phyloP scores from a whole-genome alignment of 768 basidiomycete genomes.

The Tricholoma saponaceum region DNA sequence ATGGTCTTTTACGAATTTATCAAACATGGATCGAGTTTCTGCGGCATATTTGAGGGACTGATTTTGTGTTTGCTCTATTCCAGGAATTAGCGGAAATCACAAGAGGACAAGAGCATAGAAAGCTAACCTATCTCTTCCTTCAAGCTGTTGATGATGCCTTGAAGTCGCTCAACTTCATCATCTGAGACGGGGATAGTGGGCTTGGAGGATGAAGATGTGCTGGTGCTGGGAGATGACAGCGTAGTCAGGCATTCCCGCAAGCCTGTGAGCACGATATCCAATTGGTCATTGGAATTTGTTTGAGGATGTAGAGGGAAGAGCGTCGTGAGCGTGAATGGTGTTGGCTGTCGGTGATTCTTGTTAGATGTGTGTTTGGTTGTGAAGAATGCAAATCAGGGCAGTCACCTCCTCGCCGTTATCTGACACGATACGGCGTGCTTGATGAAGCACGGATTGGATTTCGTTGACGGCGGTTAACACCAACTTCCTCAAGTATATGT shows the following conservation, averaged over 20 bases:
- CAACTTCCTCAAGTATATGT: slow-evolving; percentile 53
- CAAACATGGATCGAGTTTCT: slow-evolving; percentile 51
- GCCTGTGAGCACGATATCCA: slow-evolving; percentile 39
- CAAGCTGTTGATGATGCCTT: slow-evolving; percentile 45
- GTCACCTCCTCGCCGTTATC: slow-evolving; percentile 46
- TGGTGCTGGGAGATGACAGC: slow-evolving; percentile 22
- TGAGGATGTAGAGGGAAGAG: slow-evolving; percentile 54
- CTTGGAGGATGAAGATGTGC: slow-evolving; percentile 13
- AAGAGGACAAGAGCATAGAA: not conserved
- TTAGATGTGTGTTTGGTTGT: slow-evolving; percentile 3
- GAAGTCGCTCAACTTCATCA: slow-evolving; percentile 47
- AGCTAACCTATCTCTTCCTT: slow-evolving; percentile 55
- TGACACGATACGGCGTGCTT: slow-evolving; percentile 34
- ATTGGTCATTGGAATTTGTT: slow-evolving; percentile 43
- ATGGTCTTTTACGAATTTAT: slow-evolving; percentile 49
- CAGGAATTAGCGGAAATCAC: not conserved
- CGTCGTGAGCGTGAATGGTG: slow-evolving; percentile 38
- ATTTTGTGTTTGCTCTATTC: slow-evolving; percentile 22
- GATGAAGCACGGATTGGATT: slow-evolving; percentile 51
- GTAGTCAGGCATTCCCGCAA: slow-evolving; percentile 33
- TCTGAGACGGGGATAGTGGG: slow-evolving; percentile 21
- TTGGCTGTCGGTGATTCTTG: slow-evolving; percentile 29
- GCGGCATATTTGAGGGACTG: slow-evolving; percentile 36
- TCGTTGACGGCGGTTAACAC: slow-evolving; percentile 64
- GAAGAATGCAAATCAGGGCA: slow-evolving; percentile 10